These are phyloP conservation scores for Kodamaea arcana DNA, from an alignment of 1,139 yeast species.

Conservation along the genomic window DNA sequence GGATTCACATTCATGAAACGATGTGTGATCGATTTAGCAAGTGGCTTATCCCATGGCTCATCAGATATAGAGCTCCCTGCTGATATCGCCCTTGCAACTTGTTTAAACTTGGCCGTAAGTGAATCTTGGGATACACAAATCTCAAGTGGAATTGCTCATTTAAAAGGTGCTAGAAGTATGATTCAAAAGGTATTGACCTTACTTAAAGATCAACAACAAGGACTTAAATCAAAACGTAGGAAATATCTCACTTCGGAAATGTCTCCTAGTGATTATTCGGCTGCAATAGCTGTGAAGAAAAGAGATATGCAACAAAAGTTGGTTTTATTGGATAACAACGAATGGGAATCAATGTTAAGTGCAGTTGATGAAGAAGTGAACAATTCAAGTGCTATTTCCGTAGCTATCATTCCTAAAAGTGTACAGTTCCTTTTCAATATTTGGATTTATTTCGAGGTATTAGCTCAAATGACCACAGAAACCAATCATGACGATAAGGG, in stretches of 20 bases:
- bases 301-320: conserved; percentile 21
- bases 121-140: conserved; percentile 70
- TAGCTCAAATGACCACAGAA: conserved; percentile 60
- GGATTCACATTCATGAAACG: conserved; percentile 58
- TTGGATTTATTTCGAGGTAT: conserved; percentile 64
- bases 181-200: conserved; percentile 43
- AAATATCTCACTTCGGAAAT: conserved; percentile 11
- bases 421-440: conserved; percentile 56
- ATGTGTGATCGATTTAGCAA: conserved; percentile 55
- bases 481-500: conserved; percentile 43
- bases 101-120: conserved; percentile 57
- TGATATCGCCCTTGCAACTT: conserved; percentile 64
- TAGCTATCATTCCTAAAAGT: conserved; percentile 33
- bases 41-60: conserved; percentile 42
- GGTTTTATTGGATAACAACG: conserved; percentile 31
- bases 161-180: conserved; percentile 63
- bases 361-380: conserved; percentile 10
- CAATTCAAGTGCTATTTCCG: conserved; percentile 7
- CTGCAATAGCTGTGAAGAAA: conserved; percentile 11
- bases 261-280: conserved; percentile 13
- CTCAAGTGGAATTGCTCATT: conserved; percentile 63
- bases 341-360: conserved; percentile 30
- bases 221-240: conserved; percentile 13
- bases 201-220: conserved; percentile 24
- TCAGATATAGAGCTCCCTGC: conserved; percentile 41